Base-by-base conservation (phyloP, 2,329 filamentous ascomycete species). In the Fusarium sp. region DNA sequence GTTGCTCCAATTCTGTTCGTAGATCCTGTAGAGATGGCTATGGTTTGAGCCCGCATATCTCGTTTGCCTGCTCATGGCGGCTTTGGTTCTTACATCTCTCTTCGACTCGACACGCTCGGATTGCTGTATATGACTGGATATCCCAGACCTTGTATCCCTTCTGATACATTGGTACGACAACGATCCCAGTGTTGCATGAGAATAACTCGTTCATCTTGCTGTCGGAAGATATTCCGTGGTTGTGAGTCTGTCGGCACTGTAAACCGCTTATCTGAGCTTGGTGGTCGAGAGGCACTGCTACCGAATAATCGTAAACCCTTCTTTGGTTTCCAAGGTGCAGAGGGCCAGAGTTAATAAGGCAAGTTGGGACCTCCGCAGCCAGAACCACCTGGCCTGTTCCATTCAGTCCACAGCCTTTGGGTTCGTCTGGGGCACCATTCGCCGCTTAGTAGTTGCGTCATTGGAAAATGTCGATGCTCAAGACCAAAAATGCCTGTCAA, bases 151-250 rank as follows among this genome's bases (percentile, higher is more conserved):
- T 61, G 18, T 20, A 62, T 4, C 43, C 43, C 28, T 44, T 53
- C 26, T 1, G 38, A 28, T 10, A 62, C 13, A 18, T 23, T 16
- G 23, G 56, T 62, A n/a, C 58, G 43, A 8, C 58, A 62, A 10
- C 55, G 24, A 15, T 43, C 23, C 43, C 44, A 38, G 3, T 26
- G 18, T 6, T 62, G 58, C 58, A 62, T 62, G 3, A 61, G 15
- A 5, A 53, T 33, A 2, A 38, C 43, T 5, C 33, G 39, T 4
- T 23, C 15, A 1, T 38, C 8, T n/a, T 18, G 56, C 5, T 20
- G 8, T 10, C 24, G 18, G 3, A 31, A 13, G 0, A 15, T 26
- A 0, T n/a, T 16, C 7, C 23, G 3, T 3, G 16, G 4, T 2
- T 8, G 31, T 9, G 4, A 20, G 1, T n/a, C 5, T 8, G 37